A percentile compares a stretch with the other conserved stretches of the same genome.
Evolutionary conservation across 208 protist species (phyloP).

Genomic region (Acanthamoeba royreba): DNA sequence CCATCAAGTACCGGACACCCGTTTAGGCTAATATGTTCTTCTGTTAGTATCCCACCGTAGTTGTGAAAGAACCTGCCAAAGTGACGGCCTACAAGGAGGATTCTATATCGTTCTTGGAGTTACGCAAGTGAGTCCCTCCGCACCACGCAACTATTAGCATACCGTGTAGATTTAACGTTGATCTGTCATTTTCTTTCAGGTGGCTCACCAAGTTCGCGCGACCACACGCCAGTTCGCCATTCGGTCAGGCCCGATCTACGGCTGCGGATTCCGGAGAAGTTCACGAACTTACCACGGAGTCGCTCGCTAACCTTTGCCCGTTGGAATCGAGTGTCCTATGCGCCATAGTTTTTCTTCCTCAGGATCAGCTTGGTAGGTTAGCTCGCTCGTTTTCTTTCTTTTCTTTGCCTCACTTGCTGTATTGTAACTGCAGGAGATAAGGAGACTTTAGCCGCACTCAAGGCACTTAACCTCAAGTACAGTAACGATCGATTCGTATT

Average conservation of each 20-base stretch:
- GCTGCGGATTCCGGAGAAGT: not conserved
- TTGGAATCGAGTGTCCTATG: not conserved
- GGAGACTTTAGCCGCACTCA: not conserved
- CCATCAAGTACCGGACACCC: not conserved
- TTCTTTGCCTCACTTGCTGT: not conserved
- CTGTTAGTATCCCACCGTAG: not conserved
- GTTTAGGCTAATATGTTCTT: not conserved
- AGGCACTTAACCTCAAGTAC: not conserved
- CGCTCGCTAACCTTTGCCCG: not conserved
- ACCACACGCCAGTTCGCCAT: not conserved
- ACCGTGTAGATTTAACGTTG: not conserved
- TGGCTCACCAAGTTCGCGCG: not conserved
- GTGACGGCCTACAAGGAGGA: not conserved
- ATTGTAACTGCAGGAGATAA: not conserved
- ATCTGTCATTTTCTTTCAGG: not conserved
- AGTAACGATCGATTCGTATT: conserved; percentile 33
- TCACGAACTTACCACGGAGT: not conserved
- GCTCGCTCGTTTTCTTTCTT: not conserved
- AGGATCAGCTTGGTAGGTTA: not conserved
- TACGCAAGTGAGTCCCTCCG: not conserved
- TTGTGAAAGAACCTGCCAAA: not conserved
- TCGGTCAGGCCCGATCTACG: not conserved
- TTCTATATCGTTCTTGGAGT: not conserved
- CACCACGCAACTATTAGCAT: not conserved
- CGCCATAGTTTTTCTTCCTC: not conserved